phyloP scores from a whole-genome alignment of 2,329 filamentous ascomycete genomes.

The Arthrobotrys entomopaga region DNA sequence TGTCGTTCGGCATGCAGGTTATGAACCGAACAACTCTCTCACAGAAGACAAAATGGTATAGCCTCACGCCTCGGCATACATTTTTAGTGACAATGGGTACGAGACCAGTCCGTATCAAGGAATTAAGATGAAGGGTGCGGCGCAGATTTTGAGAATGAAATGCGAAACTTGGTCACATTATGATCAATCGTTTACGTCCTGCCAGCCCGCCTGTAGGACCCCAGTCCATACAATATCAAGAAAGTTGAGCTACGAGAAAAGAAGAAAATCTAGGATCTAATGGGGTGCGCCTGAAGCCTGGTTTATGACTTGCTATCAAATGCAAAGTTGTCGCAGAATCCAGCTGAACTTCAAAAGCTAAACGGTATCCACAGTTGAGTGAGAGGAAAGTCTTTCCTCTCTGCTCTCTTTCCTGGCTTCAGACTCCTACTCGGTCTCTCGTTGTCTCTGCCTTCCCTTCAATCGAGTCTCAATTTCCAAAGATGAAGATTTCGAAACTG shows the following conservation, averaged over 20 bases:
- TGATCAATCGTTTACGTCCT: conserved; percentile 28
- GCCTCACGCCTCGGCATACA: conserved; percentile 30
- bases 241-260: conserved; percentile 7
- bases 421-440: conserved; percentile 55
- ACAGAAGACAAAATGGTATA: conserved; percentile 31
- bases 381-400: conserved; percentile 38
- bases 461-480: conserved; percentile 31
- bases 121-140: conserved; percentile 46
- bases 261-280: conserved; percentile 28
- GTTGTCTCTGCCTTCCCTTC: conserved; percentile 47
- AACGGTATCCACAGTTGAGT: conserved; percentile 37
- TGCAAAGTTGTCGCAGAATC: conserved; percentile 15
- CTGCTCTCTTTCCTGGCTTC: conserved; percentile 28
- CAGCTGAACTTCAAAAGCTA: conserved; percentile 48
- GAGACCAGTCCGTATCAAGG: conserved; percentile 47
- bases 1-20: conserved; percentile 38
- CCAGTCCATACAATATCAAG: conserved; percentile 26
- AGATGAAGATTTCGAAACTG: conserved; percentile 51
- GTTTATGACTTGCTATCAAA: conserved; percentile 25
- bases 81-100: conserved; percentile 24
- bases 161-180: conserved; percentile 48
- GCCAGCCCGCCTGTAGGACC: conserved; percentile 14
- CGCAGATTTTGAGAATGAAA: conserved; percentile 31
- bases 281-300: conserved; percentile 24
- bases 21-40: conserved; percentile 46